These are phyloP conservation scores for Trichoderma koningii DNA, from an alignment of 2,329 filamentous ascomycete genomes.

Conservation along the genomic window DNA sequence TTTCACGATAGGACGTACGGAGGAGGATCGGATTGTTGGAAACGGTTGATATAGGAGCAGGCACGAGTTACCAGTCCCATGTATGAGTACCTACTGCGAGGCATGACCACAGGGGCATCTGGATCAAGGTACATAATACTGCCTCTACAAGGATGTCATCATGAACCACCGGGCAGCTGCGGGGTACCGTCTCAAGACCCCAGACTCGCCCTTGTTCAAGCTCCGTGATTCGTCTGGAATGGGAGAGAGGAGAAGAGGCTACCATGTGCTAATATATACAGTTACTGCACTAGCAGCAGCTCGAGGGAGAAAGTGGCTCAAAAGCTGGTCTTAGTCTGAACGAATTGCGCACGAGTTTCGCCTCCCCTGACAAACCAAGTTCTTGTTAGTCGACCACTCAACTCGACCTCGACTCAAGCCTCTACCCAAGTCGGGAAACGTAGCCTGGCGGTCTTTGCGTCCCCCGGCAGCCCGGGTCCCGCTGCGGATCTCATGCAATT, in stretches of 20 bases:
- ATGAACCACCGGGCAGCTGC: slow-evolving; percentile 32
- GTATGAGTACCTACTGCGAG: not conserved
- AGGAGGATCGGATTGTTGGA: not conserved
- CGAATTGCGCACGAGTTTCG: slow-evolving; percentile 15
- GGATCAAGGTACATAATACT: no score
- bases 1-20: slow-evolving; percentile 11
- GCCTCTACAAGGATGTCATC: slow-evolving; percentile 21
- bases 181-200: slow-evolving; percentile 13
- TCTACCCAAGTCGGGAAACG: not conserved
- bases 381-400: no score
- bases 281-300: no score
- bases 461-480: slow-evolving; percentile 22
- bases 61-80: not conserved
- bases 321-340: not conserved
- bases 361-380: slow-evolving; percentile 6
- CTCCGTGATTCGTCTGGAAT: slow-evolving; percentile 13
- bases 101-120: not conserved
- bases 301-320: not conserved
- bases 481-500: slow-evolving; percentile 24
- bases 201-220: slow-evolving; percentile 1
- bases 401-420: not conserved
- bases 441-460: not conserved
- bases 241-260: not conserved
- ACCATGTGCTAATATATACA: no score
- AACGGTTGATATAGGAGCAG: no score